phyloP scores from a whole-genome alignment of 1,284 basidiomycete species.

The Neolentinus lepideus region DNA sequence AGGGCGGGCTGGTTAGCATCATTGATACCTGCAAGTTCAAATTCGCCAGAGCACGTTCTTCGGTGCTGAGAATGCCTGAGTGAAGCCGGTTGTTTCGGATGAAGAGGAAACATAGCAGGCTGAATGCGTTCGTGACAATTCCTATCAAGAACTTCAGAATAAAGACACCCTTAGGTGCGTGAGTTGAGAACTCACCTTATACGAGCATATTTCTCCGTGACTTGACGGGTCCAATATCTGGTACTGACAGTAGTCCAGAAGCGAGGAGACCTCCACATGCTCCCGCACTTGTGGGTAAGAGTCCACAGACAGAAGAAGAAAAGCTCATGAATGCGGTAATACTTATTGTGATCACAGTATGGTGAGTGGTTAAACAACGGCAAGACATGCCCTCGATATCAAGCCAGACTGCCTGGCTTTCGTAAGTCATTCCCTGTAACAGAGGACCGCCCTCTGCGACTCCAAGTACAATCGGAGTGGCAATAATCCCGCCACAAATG shows the following conservation, averaged over 20 bases:
- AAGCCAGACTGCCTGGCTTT: conserved; percentile 34
- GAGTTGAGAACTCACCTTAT: conserved; percentile 21
- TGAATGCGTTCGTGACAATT: conserved; percentile 29
- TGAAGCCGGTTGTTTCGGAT: conserved; percentile 29
- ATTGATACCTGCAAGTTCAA: conserved; percentile 29
- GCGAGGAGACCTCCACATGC: conserved; percentile 35
- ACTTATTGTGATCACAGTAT: conserved; percentile 17
- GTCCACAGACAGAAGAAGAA: conserved; percentile 35
- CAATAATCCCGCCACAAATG: conserved; percentile 33
- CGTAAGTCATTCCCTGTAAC: too few relatives aligned
- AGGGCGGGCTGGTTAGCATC: conserved; percentile 28
- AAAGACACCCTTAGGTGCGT: neutral
- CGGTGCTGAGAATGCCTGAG: conserved; percentile 26
- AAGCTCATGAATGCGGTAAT: conserved; percentile 34
- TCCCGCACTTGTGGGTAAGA: conserved; percentile 33
- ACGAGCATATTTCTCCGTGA: conserved; percentile 34
- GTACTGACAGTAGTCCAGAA: conserved; percentile 28
- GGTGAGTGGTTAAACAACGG: neutral
- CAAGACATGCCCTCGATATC: conserved; percentile 30
- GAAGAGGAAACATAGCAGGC: conserved; percentile 26
- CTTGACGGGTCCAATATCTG: conserved; percentile 25
- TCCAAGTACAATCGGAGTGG: conserved; percentile 38
- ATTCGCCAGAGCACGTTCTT: conserved; percentile 27
- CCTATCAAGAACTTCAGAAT: conserved; percentile 15
- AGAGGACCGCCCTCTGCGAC: conserved; percentile 42